A percentile compares a stretch with the other conserved stretches of the same genome.
These are phyloP conservation scores for Nymphaea thermarum DNA, from an alignment of 164 flowering plant genomes.

Conservation along the genomic window DNA sequence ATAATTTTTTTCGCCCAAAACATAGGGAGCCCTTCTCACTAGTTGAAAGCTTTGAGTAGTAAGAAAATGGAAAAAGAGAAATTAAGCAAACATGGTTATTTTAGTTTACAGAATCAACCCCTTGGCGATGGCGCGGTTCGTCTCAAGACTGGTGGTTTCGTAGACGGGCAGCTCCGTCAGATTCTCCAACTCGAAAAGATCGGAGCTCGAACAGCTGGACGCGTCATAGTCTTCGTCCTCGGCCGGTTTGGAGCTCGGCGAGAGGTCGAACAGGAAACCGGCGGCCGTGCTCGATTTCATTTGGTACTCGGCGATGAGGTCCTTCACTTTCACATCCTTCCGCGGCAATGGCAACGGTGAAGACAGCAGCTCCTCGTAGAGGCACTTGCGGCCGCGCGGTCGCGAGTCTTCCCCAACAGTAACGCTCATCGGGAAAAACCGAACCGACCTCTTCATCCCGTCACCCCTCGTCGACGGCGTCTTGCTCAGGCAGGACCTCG, in stretches of 20 bases:
- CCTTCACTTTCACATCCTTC: neutral
- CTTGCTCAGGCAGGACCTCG: constrained; percentile 78
- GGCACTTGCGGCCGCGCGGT: no score
- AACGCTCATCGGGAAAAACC: neutral
- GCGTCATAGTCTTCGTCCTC: constrained; percentile 66
- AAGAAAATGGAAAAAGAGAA: no score
- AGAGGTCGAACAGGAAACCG: neutral
- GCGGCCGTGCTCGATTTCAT: neutral
- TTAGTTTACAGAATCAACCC: constrained; percentile 38
- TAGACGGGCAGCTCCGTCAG: constrained; percentile 87
- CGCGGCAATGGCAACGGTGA: neutral
- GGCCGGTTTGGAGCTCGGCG: neutral
- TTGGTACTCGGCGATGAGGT: neutral
- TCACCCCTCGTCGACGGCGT: constrained; percentile 31
- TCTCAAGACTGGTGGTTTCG: constrained; percentile 66
- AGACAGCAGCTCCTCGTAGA: no score
- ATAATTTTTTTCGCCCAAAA: no score
- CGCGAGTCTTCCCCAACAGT: no score
- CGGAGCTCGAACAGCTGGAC: constrained; percentile 81
- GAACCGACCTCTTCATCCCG: neutral
- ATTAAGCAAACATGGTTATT: no score
- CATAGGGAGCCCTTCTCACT: no score
- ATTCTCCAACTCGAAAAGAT: constrained; percentile 83
- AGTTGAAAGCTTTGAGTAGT: no score
- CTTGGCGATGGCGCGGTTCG: constrained; percentile 61